phyloP scores from a whole-genome alignment of 139 green algal species.

The Penium margaritaceum region DNA sequence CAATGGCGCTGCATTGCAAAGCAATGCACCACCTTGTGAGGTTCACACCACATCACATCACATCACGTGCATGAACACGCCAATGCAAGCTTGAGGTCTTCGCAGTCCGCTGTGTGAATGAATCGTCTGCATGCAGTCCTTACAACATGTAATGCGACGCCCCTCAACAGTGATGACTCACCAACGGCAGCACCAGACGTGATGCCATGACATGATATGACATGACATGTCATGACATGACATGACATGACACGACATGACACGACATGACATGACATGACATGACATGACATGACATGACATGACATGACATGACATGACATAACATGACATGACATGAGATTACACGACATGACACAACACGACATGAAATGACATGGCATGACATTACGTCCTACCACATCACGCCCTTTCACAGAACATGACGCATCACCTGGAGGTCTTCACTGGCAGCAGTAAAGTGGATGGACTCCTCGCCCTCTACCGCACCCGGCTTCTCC shows the following conservation, averaged over 20 bases:
- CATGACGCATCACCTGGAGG: conserved; percentile 10
- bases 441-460: conserved; percentile 36
- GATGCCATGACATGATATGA: neutral
- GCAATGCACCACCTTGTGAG: too few relatives aligned
- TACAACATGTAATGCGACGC: neutral
- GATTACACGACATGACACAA: too few relatives aligned
- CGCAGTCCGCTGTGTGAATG: neutral
- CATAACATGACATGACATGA: too few relatives aligned
- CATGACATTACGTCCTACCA: too few relatives aligned
- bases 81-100: too few relatives aligned
- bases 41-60: too few relatives aligned
- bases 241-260: neutral
- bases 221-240: neutral
- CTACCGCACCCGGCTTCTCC: neutral
- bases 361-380: too few relatives aligned
- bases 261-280: neutral
- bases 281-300: neutral
- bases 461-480: conserved; percentile 25
- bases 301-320: neutral
- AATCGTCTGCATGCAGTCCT: neutral
- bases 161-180: neutral
- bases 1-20: too few relatives aligned
- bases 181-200: neutral
- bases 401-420: too few relatives aligned
- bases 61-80: too few relatives aligned